Base-by-base conservation (phyloP, 2,329 filamentous ascomycete genomes). In the Zymoseptoria passerinii region DNA sequence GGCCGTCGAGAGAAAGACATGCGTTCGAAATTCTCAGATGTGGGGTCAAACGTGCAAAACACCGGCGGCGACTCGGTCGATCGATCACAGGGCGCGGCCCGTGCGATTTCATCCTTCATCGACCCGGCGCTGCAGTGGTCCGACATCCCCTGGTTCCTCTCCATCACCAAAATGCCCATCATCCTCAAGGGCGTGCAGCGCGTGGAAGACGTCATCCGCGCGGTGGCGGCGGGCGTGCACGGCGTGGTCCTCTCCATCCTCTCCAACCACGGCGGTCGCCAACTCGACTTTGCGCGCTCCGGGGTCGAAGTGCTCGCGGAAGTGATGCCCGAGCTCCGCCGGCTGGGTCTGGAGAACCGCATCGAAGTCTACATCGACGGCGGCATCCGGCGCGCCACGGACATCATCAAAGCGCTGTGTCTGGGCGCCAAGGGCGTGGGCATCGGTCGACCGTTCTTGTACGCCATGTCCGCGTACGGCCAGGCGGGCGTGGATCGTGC, bases 1-100 rank as follows among this genome's bases (percentile, higher is more conserved):
- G 94, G 94, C 49, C 86, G 94, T 48, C 83, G 94, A 65, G 94
- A 99, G 75, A 99, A 97, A 78, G 94, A 97, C 73, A 97, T 97
- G 94, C 89, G 94, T 48, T 84, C 83, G 65, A 97, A 97, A 75
- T 74, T 74, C 65, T 67, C 65, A 19, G 92, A 96, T 66, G 82
- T 83, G 13, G 92, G 92, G 8, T 88, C 87, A 28, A 88, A 85
- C 69, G 90, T 97, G 13, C 94, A 97, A 75, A 75, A 75, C 58
- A 78, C 78, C 10, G 76, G 76, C 51, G 89, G 88, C 54, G 81
- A 86, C 59, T 74, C 81, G 56, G 90, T 92, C 19, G 92, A 97
- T 74, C 90, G 85, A 61, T 89, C 85, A 18, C 94, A 99, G 78
- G 94, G 94, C 54, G 94, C 92, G 1, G 92, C 94, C 5, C 85